phyloP scores from a whole-genome alignment of 345 rosid species.

The Salix arbutifolia region DNA sequence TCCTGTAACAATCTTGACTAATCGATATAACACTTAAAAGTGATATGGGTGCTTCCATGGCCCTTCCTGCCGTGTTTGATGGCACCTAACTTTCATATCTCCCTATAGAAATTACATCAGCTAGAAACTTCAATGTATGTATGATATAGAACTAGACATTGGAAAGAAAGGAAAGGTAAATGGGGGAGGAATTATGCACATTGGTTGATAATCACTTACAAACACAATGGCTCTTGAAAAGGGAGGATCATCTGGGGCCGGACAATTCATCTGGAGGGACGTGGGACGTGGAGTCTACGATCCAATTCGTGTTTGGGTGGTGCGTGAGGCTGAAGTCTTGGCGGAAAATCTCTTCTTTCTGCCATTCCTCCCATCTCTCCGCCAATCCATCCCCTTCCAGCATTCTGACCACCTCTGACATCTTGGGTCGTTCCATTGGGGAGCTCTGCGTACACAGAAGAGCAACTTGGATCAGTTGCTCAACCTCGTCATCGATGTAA shows the following conservation, averaged over 20 bases:
- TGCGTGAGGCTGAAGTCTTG: slow-evolving; percentile 45
- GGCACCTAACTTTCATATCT: slow-evolving; percentile 26
- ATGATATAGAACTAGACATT: slow-evolving; percentile 18
- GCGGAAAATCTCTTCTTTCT: slow-evolving; percentile 68
- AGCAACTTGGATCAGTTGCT: slow-evolving; percentile 80
- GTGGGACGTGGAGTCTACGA: slow-evolving; percentile 55
- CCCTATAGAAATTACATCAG: slow-evolving; percentile 34
- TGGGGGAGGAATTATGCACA: slow-evolving; percentile 35
- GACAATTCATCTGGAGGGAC: slow-evolving; percentile 65
- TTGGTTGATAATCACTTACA: slow-evolving; percentile 9
- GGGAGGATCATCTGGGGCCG: slow-evolving; percentile 67
- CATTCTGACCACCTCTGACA: slow-evolving; percentile 94
- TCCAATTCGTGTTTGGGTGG: slow-evolving; percentile 47
- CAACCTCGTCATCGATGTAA: slow-evolving; percentile 63
- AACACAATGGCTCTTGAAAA: slow-evolving; percentile 10
- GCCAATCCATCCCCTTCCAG: slow-evolving; percentile 91
- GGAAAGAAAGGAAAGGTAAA: background rate
- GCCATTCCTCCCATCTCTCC: slow-evolving; percentile 95
- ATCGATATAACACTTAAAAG: slow-evolving; percentile 23
- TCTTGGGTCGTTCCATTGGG: slow-evolving; percentile 79
- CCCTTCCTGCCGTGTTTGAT: slow-evolving; percentile 11
- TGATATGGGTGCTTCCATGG: slow-evolving; percentile 11
- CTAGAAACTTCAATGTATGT: slow-evolving; percentile 9
- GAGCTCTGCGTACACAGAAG: slow-evolving; percentile 75
- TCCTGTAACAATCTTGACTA: slow-evolving; percentile 24